Evolutionary conservation across 805 yeast genomes (phyloP), one percentile per base, ranked within the genome.

Genomic region (Metschnikowia aberdeeniae): DNA sequence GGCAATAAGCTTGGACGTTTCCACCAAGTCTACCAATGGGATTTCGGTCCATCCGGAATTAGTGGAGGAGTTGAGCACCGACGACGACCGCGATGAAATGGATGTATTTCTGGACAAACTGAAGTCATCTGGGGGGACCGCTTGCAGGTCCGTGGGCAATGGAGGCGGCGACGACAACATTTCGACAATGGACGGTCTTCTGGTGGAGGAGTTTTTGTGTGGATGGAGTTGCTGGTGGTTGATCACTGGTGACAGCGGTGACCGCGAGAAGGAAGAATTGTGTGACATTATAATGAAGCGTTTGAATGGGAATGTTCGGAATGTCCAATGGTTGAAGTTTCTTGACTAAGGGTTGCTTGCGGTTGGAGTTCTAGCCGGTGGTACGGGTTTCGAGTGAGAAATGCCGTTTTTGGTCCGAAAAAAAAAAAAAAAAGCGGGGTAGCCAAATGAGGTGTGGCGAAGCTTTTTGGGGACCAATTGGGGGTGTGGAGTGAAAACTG

Each of bases 91-190:
- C 8, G 56, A 53, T 29, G 52, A 47, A 5, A 53, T 49, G 12
- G 68, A 62, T 4, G 71, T 55, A 52, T 65, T 62, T 42, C 75
- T 51, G 6, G 72, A 66, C 40, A 72, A 63, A 41, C 67, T 65
- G 50, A 72, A 62, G 63, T 73, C 63, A 56, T 53, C 42, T 14
- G 40, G 26, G 59, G 73, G 62, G 40, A 63, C 62, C 48, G 67
- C 61, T 33, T 51, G 50, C 32, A 45, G 42, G 6, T 53, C 56
- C 4, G 37, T 44, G 5, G 80, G 77, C 45, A 84, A 61, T 1
- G 84, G 85, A 2, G 92, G 93, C 0, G 93, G 93, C 4, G 89
- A 80, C 12, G 86, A 80, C 30, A 85, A 66, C 68, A 85, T 66
- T 60, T 85, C 92, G 34, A 82, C 92, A 40, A 85, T 84, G 6